phyloP scores from a whole-genome alignment of 2,329 filamentous ascomycete genomes.

The Exophiala lecanii-corni region DNA sequence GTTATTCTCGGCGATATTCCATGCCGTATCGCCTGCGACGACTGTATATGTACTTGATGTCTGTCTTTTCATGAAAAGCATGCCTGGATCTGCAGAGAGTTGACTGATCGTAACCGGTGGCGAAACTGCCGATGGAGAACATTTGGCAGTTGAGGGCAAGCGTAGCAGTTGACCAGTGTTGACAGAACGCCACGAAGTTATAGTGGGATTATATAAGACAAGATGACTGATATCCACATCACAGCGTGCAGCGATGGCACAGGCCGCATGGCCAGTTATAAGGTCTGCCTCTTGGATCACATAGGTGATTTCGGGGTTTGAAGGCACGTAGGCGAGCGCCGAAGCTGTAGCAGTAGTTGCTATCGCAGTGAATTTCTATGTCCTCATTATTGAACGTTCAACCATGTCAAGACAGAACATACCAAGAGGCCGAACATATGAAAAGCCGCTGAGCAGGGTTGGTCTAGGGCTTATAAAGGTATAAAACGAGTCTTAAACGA shows the following conservation, averaged over 20 bases:
- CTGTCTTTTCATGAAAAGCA: neutral
- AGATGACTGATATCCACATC: slow-evolving; percentile 3
- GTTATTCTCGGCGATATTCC: slow-evolving; percentile 8
- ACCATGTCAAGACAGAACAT: too few relatives aligned
- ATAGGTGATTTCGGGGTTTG: neutral
- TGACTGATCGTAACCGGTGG: neutral
- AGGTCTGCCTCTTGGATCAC: neutral
- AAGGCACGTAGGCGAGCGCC: neutral
- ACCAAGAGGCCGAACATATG: too few relatives aligned
- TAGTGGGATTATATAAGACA: neutral
- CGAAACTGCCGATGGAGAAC: neutral
- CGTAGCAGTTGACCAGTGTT: neutral
- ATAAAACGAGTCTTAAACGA: too few relatives aligned
- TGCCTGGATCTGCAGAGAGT: neutral
- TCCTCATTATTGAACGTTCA: neutral
- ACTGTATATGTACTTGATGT: slow-evolving; percentile 6
- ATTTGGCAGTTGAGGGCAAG: slow-evolving; percentile 2
- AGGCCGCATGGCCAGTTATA: slow-evolving; percentile 1
- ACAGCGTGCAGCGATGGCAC: slow-evolving; percentile 1
- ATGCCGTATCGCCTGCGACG: slow-evolving; percentile 10
- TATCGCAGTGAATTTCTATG: neutral
- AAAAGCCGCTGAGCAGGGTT: too few relatives aligned
- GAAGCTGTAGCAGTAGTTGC: neutral
- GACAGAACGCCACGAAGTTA: slow-evolving; percentile 3
- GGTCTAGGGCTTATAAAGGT: too few relatives aligned